Evolutionary conservation across 768 basidiomycete species (phyloP).

Genomic region (Xerocomus spinulosus): DNA sequence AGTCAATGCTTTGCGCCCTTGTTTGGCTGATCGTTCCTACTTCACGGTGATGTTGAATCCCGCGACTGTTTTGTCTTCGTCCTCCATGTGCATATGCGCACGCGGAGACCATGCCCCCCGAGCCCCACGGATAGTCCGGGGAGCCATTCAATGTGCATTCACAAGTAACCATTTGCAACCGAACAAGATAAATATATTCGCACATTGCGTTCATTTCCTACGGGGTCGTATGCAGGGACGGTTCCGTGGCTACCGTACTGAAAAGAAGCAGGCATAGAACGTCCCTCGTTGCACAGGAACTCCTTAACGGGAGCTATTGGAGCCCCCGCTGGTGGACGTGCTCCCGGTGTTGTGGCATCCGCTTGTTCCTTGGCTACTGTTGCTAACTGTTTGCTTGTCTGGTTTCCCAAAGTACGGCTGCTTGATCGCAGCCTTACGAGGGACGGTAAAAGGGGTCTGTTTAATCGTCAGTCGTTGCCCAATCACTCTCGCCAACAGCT

Average conservation of each 20-base stretch:
- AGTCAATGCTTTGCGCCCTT: not conserved
- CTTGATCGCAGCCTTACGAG: constrained; percentile 6
- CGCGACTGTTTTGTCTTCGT: not conserved
- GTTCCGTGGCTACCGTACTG: constrained; percentile 7
- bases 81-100: not conserved
- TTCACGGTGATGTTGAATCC: not conserved
- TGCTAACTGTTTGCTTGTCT: accelerated
- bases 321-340: not conserved
- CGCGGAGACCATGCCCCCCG: not conserved
- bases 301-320: not conserved
- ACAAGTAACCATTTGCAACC: not conserved
- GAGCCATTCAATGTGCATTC: not conserved
- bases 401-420: constrained; percentile 11
- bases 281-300: not conserved
- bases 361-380: not conserved
- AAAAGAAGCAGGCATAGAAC: not conserved
- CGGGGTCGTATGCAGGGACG: not conserved
- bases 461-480: not conserved
- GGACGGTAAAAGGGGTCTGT: constrained; percentile 2
- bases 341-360: not conserved
- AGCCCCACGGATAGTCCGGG: not conserved
- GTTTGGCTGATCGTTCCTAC: not conserved
- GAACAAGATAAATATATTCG: not conserved
- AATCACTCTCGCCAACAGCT: not conserved
- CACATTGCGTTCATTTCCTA: no score